These are phyloP conservation scores for Chaetomiaceae sp. DNA, from an alignment of 2,329 filamentous ascomycete genomes.

Conservation along the genomic window DNA sequence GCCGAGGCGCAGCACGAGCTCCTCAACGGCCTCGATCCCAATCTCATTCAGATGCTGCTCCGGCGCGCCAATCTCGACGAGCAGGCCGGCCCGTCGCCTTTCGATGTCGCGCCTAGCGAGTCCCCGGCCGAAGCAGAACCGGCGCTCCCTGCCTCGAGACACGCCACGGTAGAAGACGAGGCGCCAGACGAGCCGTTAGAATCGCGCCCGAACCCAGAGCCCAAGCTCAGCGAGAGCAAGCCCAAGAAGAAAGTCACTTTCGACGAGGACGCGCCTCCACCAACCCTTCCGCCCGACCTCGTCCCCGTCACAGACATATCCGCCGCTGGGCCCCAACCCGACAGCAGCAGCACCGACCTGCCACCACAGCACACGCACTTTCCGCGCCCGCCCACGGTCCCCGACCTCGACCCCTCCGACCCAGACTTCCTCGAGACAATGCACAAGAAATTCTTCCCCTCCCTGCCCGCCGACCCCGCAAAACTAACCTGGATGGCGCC, in stretches of 20 bases:
- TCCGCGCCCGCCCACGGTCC: slow-evolving; percentile 46
- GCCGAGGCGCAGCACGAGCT: slow-evolving; percentile 73
- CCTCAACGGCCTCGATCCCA: slow-evolving; percentile 68
- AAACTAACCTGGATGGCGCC: slow-evolving; percentile 88
- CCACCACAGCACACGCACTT: slow-evolving; percentile 52
- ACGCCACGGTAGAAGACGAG: slow-evolving; percentile 35
- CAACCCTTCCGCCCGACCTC: slow-evolving; percentile 37
- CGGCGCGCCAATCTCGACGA: slow-evolving; percentile 71
- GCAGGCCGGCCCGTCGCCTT: slow-evolving; percentile 44
- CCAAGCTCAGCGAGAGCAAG: slow-evolving; percentile 7
- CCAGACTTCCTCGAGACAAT: slow-evolving; percentile 78
- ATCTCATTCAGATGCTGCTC: slow-evolving; percentile 69
- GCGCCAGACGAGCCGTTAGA: slow-evolving; percentile 14
- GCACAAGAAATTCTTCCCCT: slow-evolving; percentile 89
- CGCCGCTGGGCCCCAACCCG: slow-evolving; percentile 15
- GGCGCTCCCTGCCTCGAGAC: slow-evolving; percentile 21
- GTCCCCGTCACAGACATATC: slow-evolving; percentile 27
- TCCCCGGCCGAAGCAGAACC: slow-evolving; percentile 7
- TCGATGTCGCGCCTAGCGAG: slow-evolving; percentile 29
- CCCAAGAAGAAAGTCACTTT: slow-evolving; percentile 31
- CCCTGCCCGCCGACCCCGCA: slow-evolving; percentile 75
- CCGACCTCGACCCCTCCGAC: slow-evolving; percentile 76
- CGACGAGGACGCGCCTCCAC: slow-evolving; percentile 39
- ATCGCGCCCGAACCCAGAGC: slow-evolving; percentile 13
- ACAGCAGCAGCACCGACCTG: slow-evolving; percentile 28